Evolutionary conservation across 1,139 yeast species (phyloP), one percentile per base, ranked within the genome.

Genomic region (Candida freyschussii): DNA sequence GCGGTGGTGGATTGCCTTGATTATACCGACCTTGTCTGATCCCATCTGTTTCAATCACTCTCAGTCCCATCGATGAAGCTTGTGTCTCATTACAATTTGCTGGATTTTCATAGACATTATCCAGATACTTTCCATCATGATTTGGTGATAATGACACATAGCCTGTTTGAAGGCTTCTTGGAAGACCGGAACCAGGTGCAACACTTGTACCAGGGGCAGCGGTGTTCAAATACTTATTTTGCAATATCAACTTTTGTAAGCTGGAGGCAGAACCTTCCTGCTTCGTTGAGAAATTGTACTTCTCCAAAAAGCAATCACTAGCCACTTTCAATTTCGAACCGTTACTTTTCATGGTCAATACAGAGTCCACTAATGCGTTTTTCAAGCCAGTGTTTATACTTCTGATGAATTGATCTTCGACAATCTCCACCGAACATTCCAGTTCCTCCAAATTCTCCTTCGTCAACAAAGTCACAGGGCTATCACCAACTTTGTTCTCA

Each of bases 401-500:
- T 33, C 75, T 60, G 7, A 62, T 56, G 32, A 66, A 62, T 46
- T 76, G 82, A 21, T 62, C 65, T 39, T 69, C 70, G 7, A 72
- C 69, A 17, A 75, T 69, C 32, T 65, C 70, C 14, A 72, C 58
- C 27, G 72, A 66, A 44, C 69, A 63, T 21, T 62, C 62, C 31
- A 65, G 52, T 40, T 71, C 75, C 47, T 75, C 81, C 21, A 75
- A 48, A 29, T 61, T 60, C 45, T 76, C 82, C 34, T 57, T 59
- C 4, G 67, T 53, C 14, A 69, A 52, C 10, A 60, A 53, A 2
- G 71, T 62, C 6, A 59, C 55, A 29, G 67, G 62, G 20, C 68
- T 61, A 27, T 67, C 67, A 3, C 80, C 80, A 42, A 55, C 58
- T 40, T 64, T 66, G 21, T 65, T 54, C 36, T 69, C 73, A 22